phyloP scores from a whole-genome alignment of 495 filamentous ascomycete genomes.

The Aspergillus conjunctus region DNA sequence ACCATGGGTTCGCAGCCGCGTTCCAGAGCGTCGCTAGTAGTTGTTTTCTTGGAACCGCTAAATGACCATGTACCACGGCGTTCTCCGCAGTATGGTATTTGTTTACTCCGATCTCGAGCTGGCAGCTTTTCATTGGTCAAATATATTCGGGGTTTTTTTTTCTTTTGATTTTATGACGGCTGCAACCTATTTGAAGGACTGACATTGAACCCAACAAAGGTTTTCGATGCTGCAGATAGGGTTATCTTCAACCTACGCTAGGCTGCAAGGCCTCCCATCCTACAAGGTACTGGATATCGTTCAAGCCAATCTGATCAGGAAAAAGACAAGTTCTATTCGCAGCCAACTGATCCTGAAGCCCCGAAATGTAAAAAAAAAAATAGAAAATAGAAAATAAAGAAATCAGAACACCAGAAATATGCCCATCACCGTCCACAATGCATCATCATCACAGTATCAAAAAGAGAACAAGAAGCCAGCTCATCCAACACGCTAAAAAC shows the following conservation, averaged over 20 bases:
- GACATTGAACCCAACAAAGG: not conserved
- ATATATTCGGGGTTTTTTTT: not conserved
- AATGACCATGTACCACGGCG: not conserved
- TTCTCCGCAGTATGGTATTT: not conserved
- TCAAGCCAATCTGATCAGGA: slow-evolving; percentile 1
- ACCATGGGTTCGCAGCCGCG: not conserved
- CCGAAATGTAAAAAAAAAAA: not conserved
- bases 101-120: not conserved
- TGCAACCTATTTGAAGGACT: not conserved
- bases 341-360: slow-evolving; percentile 5
- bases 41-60: not conserved
- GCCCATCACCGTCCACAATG: slow-evolving; percentile 10
- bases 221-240: not conserved
- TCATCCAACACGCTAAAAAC: not conserved
- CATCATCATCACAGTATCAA: not conserved
- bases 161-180: not conserved
- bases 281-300: not conserved
- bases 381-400: slow-evolving; percentile 1
- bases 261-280: slow-evolving; percentile 3
- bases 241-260: not conserved
- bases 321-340: slow-evolving; percentile 9
- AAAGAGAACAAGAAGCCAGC: slow-evolving; percentile 6
- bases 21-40: slow-evolving; percentile 2
- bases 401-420: slow-evolving; percentile 1
- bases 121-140: not conserved